Percentiles rank a stretch among this genome's conserved stretches.
phyloP scores from a whole-genome alignment of 2,329 filamentous ascomycete genomes.

The Cyanodermella asteris region DNA sequence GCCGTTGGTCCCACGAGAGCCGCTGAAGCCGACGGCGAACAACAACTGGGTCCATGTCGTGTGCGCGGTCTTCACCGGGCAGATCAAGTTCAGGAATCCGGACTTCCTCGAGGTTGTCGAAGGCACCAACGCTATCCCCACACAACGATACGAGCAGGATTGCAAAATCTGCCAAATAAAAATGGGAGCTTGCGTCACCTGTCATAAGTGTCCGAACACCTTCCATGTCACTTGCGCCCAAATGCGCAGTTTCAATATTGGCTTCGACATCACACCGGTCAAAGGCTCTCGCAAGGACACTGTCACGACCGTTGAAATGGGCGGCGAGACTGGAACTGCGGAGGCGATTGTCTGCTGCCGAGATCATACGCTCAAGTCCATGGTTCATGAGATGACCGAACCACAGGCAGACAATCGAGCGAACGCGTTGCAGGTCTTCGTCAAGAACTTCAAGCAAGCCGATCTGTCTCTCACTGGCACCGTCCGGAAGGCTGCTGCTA shows the following conservation, averaged over 20 bases:
- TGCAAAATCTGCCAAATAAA: conserved; percentile 67
- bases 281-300: conserved; percentile 75
- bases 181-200: conserved; percentile 60
- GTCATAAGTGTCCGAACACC: conserved; percentile 35
- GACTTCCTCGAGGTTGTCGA: conserved; percentile 67
- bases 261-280: conserved; percentile 75
- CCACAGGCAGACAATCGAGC: conserved; percentile 45
- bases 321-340: conserved; percentile 62
- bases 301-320: conserved; percentile 56
- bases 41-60: conserved; percentile 98
- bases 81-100: conserved; percentile 79
- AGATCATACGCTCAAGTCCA: conserved; percentile 55
- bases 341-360: conserved; percentile 81
- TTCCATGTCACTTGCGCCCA: conserved; percentile 86
- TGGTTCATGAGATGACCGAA: conserved; percentile 62
- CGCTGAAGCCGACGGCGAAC: conserved; percentile 78
- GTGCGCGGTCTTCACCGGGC: conserved; percentile 77
- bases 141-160: conserved; percentile 47
- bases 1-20: conserved; percentile 65
- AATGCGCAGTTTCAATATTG: conserved; percentile 59
- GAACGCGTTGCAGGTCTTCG: conserved; percentile 69
- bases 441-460: conserved; percentile 80
- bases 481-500: conserved; percentile 69
- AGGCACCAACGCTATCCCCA: conserved; percentile 65
- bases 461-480: conserved; percentile 79